Evolutionary conservation across 345 rosid genomes (phyloP), one percentile per base, ranked within the genome.

Genomic region (Ailanthus altissimus): DNA sequence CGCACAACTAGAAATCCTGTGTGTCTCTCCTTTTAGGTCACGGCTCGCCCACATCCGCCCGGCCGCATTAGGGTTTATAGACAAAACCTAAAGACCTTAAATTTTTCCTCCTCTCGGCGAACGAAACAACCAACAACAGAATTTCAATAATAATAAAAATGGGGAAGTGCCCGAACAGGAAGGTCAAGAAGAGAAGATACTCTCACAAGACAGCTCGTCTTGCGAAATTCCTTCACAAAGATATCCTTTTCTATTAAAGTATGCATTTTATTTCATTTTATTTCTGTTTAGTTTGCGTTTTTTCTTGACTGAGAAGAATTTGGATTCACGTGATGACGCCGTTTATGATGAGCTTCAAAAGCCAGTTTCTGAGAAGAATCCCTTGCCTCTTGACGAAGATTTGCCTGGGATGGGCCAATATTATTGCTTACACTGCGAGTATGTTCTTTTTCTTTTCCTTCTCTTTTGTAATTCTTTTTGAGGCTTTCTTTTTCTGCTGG

Each of bases 381-480:
- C 84, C 18, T 79, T 86, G 66, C 93, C 98, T 51, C 77, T 83
- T 28, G 97, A 94, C 61, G 96, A 92, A 75, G 97, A 97, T 71
- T 89, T 94, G 68, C 99, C 99, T 68, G 99, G 98, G 53, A 97
- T 97, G 99, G 99, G 98, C 5, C 99, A 97, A 73, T 90, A 82
- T 83, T 97, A 94, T 81, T 97, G 99, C 88, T 78, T 92, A 49
- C 95, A 89, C 85, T 97, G 99, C 96, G 98, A 97, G 99, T 96
- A 81, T 54, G 91, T 78, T 67, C 46, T 21, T 38, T 47, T 70
- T n/a, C 45, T 49, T 45, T 51, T 43, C 14, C 14, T 18, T 5
- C 70, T 42, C 21, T 28, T 58, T 1, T 49, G 42, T 14, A 26
- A 49, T 32, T 23, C 47, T 10, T 14, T 70, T 40, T 13, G 18